Evolutionary conservation across 192 early-diverging fungal genomes (phyloP).

Genomic region (Funneliformis geosporum): DNA sequence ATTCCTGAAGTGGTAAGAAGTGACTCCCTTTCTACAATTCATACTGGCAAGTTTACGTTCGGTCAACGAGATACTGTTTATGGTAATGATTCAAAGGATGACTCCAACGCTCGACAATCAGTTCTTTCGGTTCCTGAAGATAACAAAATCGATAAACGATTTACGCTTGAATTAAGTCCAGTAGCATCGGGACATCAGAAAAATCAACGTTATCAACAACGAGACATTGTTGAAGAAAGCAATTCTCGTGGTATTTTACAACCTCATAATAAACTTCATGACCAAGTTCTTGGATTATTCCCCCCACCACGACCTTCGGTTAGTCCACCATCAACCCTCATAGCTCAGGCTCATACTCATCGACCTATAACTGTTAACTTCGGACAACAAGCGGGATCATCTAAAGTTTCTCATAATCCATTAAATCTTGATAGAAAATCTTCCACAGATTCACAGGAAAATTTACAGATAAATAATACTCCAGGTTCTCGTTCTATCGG

Average conservation of each 20-base stretch:
- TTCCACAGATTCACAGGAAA: not conserved
- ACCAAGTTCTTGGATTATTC: not conserved
- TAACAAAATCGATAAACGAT: constrained; percentile 26
- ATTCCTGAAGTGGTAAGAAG: not conserved
- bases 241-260: too few species aligned
- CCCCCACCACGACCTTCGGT: constrained; percentile 10
- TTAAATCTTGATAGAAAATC: not conserved
- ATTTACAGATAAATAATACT: not conserved
- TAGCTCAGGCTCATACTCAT: not conserved
- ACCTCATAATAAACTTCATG: not conserved
- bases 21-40: constrained; percentile 10
- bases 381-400: not conserved
- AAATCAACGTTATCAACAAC: not conserved
- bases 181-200: not conserved
- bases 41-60: constrained; percentile 18
- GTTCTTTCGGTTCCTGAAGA: not conserved
- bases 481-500: not conserved
- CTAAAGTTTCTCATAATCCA: not conserved
- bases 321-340: constrained; percentile 10
- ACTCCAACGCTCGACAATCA: not conserved
- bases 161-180: constrained; percentile 27
- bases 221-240: too few species aligned
- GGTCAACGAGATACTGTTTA: not conserved
- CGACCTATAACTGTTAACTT: not conserved
- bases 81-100: not conserved